phyloP scores from a whole-genome alignment of 2,329 filamentous ascomycete genomes.

The Ophiostoma himal-ulmi region DNA sequence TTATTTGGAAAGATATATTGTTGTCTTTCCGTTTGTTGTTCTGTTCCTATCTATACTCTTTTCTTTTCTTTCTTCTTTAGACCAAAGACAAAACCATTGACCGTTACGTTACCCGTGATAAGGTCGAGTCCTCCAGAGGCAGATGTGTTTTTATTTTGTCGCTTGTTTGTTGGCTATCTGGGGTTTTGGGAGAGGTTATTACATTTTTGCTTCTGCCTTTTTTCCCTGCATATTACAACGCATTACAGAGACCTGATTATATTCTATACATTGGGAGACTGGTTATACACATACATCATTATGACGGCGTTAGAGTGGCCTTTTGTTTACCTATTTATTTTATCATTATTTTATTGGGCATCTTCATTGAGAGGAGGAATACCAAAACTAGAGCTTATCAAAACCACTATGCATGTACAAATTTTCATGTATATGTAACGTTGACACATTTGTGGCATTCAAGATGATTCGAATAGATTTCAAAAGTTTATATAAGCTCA shows the following conservation, averaged over 20 bases:
- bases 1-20: background rate
- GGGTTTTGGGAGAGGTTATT: background rate
- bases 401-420: too few species aligned
- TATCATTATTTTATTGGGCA: background rate
- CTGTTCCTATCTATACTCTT: constrained; percentile 12
- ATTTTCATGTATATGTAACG: too few species aligned
- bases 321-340: background rate
- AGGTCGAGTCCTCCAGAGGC: background rate
- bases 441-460: too few species aligned
- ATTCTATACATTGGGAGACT: constrained; percentile 6
- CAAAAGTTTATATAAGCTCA: background rate
- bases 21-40: background rate
- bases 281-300: constrained; percentile 18
- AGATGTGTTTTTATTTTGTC: background rate
- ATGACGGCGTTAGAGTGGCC: constrained; percentile 1
- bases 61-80: constrained; percentile 6
- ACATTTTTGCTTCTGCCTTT: background rate
- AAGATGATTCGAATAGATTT: too few species aligned
- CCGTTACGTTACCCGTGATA: constrained; percentile 10
- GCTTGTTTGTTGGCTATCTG: background rate
- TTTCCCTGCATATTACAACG: background rate
- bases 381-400: background rate
- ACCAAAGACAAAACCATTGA: constrained; percentile 11
- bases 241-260: constrained; percentile 10
- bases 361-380: background rate